A percentile compares a stretch with the other conserved stretches of the same genome.
Conservation (phyloP, 805 yeast species). For the Saturnispora dispora region DNA sequence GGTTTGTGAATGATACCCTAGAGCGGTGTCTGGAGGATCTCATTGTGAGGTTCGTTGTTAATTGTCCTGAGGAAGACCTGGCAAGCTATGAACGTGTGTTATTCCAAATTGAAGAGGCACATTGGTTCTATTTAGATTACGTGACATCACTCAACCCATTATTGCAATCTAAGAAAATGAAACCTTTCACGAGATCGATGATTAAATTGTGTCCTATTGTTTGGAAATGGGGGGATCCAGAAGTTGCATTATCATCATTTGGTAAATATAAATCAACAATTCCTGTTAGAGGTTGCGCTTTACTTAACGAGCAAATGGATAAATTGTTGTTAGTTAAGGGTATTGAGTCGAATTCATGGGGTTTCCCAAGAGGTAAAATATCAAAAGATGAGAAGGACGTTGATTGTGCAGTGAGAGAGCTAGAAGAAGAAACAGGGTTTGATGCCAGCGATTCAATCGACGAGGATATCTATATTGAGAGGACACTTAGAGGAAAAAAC, state of each 20-base stretch:
- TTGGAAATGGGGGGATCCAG: constrained; percentile 81
- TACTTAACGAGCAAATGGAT: constrained; percentile 60
- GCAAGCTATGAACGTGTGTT: constrained; percentile 73
- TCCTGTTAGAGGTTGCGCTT: constrained; percentile 94
- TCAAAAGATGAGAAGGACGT: constrained; percentile 86
- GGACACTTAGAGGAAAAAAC: constrained; percentile 75
- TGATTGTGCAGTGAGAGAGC: constrained; percentile 87
- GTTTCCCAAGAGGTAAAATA: constrained; percentile 95
- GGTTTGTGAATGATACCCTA: constrained; percentile 53
- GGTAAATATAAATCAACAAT: constrained; percentile 79
- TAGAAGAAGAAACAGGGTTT: constrained; percentile 87
- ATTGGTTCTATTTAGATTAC: constrained; percentile 92
- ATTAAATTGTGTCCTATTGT: constrained; percentile 63
- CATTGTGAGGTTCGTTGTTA: constrained; percentile 79
- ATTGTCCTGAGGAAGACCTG: constrained; percentile 87
- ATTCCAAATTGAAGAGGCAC: constrained; percentile 96
- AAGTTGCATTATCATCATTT: constrained; percentile 69
- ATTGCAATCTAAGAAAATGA: constrained; percentile 71
- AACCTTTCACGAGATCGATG: constrained; percentile 59
- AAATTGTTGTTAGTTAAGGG: constrained; percentile 79
- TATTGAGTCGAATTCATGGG: constrained; percentile 73
- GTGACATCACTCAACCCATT: constrained; percentile 61
- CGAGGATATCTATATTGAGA: constrained; percentile 67
- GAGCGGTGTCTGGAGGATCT: constrained; percentile 78
- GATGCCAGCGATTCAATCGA: constrained; percentile 63